Evolutionary conservation across 2,329 filamentous ascomycete genomes (phyloP).

Genomic region (Monilinia vaccinii-corymbosi): DNA sequence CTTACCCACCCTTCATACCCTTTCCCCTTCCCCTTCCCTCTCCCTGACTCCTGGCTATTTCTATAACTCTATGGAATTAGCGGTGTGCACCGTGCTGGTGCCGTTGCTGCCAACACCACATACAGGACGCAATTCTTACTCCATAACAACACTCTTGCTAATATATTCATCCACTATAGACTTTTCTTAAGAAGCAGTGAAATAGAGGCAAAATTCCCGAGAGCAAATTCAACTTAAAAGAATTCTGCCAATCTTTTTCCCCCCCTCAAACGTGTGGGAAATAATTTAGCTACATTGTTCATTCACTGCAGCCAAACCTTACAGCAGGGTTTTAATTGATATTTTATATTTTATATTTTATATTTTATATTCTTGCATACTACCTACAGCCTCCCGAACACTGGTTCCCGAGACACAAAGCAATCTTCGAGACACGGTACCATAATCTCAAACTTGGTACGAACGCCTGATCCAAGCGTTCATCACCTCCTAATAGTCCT

Average conservation of each 20-base stretch:
- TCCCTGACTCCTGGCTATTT: conserved; percentile 11
- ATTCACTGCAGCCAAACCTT: not conserved
- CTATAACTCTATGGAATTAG: conserved; percentile 16
- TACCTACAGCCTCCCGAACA: conserved; percentile 16
- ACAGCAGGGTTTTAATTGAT: not conserved
- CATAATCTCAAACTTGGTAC: conserved; percentile 21
- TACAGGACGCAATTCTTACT: conserved; percentile 1
- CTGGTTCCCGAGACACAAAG: conserved; percentile 25
- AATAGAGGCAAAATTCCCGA: not conserved
- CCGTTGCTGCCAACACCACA: conserved; percentile 8
- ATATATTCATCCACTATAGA: conserved; percentile 7
- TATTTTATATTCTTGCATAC: conserved; percentile 9
- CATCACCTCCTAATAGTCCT: conserved; percentile 19
- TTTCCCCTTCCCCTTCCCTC: not conserved
- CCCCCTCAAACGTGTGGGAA: not conserved
- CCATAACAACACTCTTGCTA: conserved; percentile 10
- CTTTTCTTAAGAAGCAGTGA: not conserved
- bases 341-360: not conserved
- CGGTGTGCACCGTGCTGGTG: conserved; percentile 19
- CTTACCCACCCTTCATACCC: conserved; percentile 8
- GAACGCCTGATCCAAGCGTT: conserved; percentile 29
- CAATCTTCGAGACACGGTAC: conserved; percentile 17
- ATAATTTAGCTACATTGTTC: not conserved
- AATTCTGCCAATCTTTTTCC: not conserved
- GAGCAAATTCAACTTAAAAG: not conserved